Evolutionary conservation across 2,329 filamentous ascomycete genomes (phyloP).

Genomic region (Pezicula neosporulosa): DNA sequence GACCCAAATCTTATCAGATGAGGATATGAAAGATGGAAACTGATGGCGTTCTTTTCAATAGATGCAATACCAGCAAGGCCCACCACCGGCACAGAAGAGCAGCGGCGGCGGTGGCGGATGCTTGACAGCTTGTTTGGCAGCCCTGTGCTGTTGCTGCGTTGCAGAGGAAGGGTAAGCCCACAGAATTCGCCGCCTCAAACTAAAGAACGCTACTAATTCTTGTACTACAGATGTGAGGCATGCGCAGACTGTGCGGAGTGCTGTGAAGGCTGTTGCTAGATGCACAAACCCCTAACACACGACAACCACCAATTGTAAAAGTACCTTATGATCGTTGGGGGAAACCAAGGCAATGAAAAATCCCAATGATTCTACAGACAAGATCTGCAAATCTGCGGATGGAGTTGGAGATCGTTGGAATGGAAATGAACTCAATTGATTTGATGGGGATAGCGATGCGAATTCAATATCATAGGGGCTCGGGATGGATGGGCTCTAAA

Average conservation of each 20-base stretch:
- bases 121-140: constrained; percentile 42
- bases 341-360: neutral
- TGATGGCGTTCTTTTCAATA: constrained; percentile 33
- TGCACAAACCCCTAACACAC: neutral
- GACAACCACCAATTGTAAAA: neutral
- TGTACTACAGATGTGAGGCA: constrained; percentile 36
- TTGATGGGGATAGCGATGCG: no score
- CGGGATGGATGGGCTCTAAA: neutral
- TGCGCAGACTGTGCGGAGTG: constrained; percentile 39
- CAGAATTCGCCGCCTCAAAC: neutral
- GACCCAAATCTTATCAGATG: neutral
- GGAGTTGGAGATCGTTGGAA: no score
- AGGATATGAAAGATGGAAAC: neutral
- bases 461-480: no score
- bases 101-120: constrained; percentile 37
- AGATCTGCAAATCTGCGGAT: no score
- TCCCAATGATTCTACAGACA: no score
- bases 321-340: neutral
- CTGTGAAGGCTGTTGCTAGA: constrained; percentile 25
- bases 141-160: constrained; percentile 48
- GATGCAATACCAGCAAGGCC: constrained; percentile 36
- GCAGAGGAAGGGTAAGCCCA: constrained; percentile 38
- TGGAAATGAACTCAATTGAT: no score
- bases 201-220: neutral
- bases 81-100: constrained; percentile 30